Percentiles rank a stretch among this genome's conserved stretches.
Conservation (phyloP, 2,329 filamentous ascomycete genomes). For the Colletotrichum sp. region DNA sequence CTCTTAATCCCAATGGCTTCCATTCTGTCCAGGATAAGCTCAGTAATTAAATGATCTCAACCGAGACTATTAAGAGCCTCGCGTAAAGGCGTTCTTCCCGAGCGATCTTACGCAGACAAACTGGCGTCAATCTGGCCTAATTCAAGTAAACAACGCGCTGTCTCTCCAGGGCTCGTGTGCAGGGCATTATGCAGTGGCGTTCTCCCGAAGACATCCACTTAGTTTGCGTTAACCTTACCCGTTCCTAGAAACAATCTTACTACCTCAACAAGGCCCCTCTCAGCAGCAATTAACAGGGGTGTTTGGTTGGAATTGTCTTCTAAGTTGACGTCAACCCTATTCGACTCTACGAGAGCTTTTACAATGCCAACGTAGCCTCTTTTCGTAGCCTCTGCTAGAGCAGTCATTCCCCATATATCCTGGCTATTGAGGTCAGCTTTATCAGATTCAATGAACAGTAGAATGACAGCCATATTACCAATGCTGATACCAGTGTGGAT, state of each 20-base stretch:
- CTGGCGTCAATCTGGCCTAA: neutral
- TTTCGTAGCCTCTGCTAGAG: neutral
- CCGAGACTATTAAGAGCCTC: fast-evolving
- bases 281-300: neutral
- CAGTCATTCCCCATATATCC: fast-evolving
- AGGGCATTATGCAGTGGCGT: neutral
- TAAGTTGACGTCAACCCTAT: neutral
- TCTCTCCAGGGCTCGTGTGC: no score
- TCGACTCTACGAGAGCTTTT: neutral
- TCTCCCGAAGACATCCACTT: fast-evolving
- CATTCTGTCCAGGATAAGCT: neutral
- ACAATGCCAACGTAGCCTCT: neutral
- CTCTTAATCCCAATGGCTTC: neutral
- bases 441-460: neutral
- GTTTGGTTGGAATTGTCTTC: fast-evolving
- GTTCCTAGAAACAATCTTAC: neutral
- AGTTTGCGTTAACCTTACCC: neutral
- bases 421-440: fast-evolving
- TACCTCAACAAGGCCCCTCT: neutral
- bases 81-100: neutral
- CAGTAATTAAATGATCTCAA: neutral
- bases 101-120: fast-evolving
- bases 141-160: neutral
- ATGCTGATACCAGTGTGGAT: fast-evolving
- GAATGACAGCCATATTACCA: neutral